A percentile compares a stretch with the other conserved stretches of the same genome.
phyloP scores from a whole-genome alignment of 495 filamentous ascomycete species.

The Talaromyces nanjingensis region DNA sequence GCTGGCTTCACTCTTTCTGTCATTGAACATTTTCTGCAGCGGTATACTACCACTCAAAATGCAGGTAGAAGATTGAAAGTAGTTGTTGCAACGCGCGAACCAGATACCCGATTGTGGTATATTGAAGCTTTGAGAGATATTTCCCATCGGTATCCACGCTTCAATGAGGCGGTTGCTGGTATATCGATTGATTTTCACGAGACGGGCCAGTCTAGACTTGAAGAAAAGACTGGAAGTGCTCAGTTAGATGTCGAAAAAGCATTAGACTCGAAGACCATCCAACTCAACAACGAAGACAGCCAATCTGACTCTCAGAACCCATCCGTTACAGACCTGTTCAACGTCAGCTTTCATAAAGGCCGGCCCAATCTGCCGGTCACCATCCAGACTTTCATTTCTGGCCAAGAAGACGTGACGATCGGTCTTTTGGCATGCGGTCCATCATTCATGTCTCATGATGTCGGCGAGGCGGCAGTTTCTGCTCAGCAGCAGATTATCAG shows the following conservation, averaged over 20 bases:
- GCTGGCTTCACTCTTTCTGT: conserved; percentile 44
- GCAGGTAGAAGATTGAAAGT: conserved; percentile 14
- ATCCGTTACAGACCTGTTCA: background rate
- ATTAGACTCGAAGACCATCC: background rate
- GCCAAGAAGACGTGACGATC: conserved; percentile 20
- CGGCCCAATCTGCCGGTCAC: conserved; percentile 33
- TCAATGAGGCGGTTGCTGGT: conserved; percentile 6
- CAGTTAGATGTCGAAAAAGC: background rate
- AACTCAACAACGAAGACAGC: background rate
- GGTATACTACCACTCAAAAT: background rate
- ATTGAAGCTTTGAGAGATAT: conserved; percentile 17
- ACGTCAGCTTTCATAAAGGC: conserved; percentile 5
- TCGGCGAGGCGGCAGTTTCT: conserved; percentile 39
- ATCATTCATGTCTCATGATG: conserved; percentile 41
- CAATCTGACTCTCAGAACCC: background rate
- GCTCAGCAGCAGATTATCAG: conserved; percentile 34
- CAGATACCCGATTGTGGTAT: conserved; percentile 20
- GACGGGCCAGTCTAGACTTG: background rate
- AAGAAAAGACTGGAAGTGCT: background rate
- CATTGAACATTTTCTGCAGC: conserved; percentile 24
- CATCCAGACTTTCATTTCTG: conserved; percentile 19
- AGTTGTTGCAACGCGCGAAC: conserved; percentile 20
- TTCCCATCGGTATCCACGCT: background rate
- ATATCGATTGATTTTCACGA: conserved; percentile 12
- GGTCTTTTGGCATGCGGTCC: conserved; percentile 47